Percentiles rank a stretch among this genome's conserved stretches.
phyloP scores from a whole-genome alignment of 2,329 filamentous ascomycete species.

The Emericellopsis cladophorae region DNA sequence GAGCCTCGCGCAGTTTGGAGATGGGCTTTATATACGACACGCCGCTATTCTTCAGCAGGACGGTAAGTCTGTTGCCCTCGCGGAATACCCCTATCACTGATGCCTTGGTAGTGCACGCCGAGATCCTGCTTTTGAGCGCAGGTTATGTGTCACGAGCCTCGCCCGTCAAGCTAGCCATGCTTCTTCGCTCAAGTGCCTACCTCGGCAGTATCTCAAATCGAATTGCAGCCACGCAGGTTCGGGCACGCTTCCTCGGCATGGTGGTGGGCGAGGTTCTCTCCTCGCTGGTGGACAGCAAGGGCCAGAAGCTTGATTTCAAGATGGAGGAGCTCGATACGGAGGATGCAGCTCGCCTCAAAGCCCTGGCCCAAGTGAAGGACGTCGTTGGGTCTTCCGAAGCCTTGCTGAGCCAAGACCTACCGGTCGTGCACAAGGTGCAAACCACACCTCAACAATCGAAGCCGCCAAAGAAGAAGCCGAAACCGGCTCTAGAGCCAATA shows the following conservation, averaged over 20 bases:
- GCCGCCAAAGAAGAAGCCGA: slow-evolving; percentile 10
- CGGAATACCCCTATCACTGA: background rate
- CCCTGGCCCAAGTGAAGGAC: slow-evolving; percentile 51
- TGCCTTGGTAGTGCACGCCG: slow-evolving; percentile 54
- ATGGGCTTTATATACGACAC: slow-evolving; percentile 78
- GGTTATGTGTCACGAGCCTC: slow-evolving; percentile 60
- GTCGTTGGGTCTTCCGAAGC: slow-evolving; percentile 40
- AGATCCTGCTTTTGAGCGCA: slow-evolving; percentile 64
- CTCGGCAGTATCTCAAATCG: slow-evolving; percentile 75
- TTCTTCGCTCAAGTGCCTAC: slow-evolving; percentile 62
- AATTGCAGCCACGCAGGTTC: slow-evolving; percentile 60
- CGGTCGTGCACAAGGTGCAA: background rate
- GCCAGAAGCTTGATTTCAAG: slow-evolving; percentile 69
- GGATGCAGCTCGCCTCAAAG: slow-evolving; percentile 66
- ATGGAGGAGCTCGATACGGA: slow-evolving; percentile 63
- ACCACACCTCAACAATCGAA: slow-evolving; percentile 3
- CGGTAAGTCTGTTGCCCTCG: slow-evolving; percentile 35
- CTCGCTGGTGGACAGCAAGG: slow-evolving; percentile 50
- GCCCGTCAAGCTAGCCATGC: slow-evolving; percentile 52
- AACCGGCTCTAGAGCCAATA: slow-evolving; percentile 14
- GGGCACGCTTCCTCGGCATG: slow-evolving; percentile 78
- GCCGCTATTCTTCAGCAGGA: slow-evolving; percentile 79
- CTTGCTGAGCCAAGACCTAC: slow-evolving; percentile 4
- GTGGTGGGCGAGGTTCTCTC: slow-evolving; percentile 65
- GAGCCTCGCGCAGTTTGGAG: slow-evolving; percentile 63